Conservation (phyloP, 1,139 yeast species). For the Geotrichum klebahnii region DNA sequence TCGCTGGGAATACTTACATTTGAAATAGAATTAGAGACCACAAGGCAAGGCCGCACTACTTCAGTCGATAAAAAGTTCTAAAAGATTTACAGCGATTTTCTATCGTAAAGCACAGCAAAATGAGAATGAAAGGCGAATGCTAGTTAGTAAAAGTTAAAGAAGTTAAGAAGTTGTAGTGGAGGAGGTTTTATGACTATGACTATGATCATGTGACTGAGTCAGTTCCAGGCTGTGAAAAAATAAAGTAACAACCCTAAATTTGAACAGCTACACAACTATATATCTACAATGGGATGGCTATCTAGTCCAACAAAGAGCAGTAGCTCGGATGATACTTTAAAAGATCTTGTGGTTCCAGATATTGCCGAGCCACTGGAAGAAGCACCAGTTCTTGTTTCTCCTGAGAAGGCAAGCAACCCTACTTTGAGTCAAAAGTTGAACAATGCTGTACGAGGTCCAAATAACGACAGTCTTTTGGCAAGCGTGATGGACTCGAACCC, state of each 20-base stretch:
- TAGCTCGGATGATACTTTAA: not conserved
- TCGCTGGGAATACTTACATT: not conserved
- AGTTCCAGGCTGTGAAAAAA: slow-evolving; percentile 1
- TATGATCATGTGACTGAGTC: slow-evolving; percentile 3
- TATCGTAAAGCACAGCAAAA: too few species aligned
- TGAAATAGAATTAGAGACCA: not conserved
- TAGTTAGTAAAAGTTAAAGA: too few species aligned
- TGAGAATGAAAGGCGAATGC: too few species aligned
- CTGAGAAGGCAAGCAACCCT: not conserved
- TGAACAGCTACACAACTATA: not conserved
- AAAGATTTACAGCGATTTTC: too few species aligned
- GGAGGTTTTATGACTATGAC: too few species aligned
- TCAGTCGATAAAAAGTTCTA: too few species aligned
- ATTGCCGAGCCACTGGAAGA: not conserved
- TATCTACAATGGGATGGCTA: slow-evolving; percentile 7
- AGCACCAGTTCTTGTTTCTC: not conserved
- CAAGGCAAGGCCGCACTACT: too few species aligned
- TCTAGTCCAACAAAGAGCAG: slow-evolving; percentile 3
- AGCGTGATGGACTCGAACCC: slow-evolving; percentile 69
- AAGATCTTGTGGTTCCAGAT: not conserved
- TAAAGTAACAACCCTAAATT: not conserved
- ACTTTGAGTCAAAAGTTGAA: slow-evolving; percentile 13
- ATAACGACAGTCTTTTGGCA: slow-evolving; percentile 19
- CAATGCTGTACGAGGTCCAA: slow-evolving; percentile 14
- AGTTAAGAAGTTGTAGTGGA: not conserved